Conservation (phyloP, 768 basidiomycete species). For the Clitopilus passeckerianus region DNA sequence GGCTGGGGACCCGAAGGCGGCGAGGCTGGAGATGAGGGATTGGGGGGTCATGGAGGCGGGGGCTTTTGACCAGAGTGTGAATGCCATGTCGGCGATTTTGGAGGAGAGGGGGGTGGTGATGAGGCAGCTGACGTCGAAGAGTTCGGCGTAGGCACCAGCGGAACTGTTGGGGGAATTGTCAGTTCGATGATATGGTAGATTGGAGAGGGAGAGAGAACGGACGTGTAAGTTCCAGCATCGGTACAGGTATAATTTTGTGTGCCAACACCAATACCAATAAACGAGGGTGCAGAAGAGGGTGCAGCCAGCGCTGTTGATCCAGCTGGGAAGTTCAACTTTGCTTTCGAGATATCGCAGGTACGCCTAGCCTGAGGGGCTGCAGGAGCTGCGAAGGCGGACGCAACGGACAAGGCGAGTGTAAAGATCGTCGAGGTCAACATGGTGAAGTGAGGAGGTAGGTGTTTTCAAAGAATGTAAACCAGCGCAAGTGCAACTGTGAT, state of each 20-base stretch:
- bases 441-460: not conserved
- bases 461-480: not conserved
- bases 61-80: conserved; percentile 19
- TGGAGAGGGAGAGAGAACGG: conserved; percentile 12
- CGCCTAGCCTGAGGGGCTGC: conserved; percentile 7
- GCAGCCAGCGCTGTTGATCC: conserved; percentile 26
- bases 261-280: conserved; percentile 41
- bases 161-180: conserved; percentile 21
- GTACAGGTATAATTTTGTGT: conserved; percentile 55
- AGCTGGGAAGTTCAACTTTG: conserved; percentile 20
- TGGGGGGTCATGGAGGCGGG: conserved; percentile 4
- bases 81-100: conserved; percentile 23
- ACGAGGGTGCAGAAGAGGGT: conserved; percentile 28
- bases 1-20: not conserved
- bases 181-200: not conserved
- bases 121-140: conserved; percentile 53
- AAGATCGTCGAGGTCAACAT: conserved; percentile 21
- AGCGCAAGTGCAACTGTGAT: not conserved
- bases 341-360: conserved; percentile 19
- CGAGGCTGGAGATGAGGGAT: conserved; percentile 8
- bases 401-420: conserved; percentile 8
- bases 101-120: conserved; percentile 21
- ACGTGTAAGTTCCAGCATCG: conserved; percentile 37
- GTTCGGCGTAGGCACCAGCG: conserved; percentile 42
- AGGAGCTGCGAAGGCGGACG: conserved; percentile 12